Base-by-base conservation (phyloP, 2,329 filamentous ascomycete species). In the Aureobasidium sp. region DNA sequence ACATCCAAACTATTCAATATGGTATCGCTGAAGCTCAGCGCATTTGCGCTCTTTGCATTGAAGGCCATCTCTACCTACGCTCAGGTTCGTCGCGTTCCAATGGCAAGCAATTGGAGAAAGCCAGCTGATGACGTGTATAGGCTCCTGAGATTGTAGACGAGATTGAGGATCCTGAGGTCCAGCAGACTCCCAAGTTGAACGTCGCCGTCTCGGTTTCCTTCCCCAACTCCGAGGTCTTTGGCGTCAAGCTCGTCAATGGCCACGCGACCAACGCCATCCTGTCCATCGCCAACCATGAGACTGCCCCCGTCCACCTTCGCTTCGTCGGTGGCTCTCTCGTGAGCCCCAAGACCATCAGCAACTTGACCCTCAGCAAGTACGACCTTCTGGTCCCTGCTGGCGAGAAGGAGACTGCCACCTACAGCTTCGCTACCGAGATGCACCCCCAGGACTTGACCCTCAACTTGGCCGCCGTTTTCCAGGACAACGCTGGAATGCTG, bases 181-280 rank as follows among this genome's bases (percentile, higher is more conserved):
- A 58, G 42, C 41, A 47, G 20, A 87, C 72, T 74, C 87, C 79
- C 67, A 81, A 77, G 64, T 73, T 85, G 64, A 79, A 79, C 63
- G 81, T 87, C 67, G 76, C 77, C 60, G 78, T 84, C 66, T 77
- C 79, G 57, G 79, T 84, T 63, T 79, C 80, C 37, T 87, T 87
- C 76, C 85, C 85, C 34, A 76, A 84, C 66, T 79, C 83, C 63
- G 90, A 95, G 79, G 87, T 96, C 76, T 94, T 97, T 69, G 94
- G 93, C 70, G 86, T 97, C 69, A 96, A 96, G 84, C 86, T 97
- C 68, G 84, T 97, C 81, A 99, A 99, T 74, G 91, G 91, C 71
- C 87, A 88, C 67, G 85, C 91, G 45, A 96, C 91, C 66, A 86
- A 89, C 75, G 88, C 91, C 39, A 78, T 95, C 60, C 79, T 99